Evolutionary conservation across 2,329 filamentous ascomycete genomes (phyloP).

Genomic region (Microdochium bolleyi): DNA sequence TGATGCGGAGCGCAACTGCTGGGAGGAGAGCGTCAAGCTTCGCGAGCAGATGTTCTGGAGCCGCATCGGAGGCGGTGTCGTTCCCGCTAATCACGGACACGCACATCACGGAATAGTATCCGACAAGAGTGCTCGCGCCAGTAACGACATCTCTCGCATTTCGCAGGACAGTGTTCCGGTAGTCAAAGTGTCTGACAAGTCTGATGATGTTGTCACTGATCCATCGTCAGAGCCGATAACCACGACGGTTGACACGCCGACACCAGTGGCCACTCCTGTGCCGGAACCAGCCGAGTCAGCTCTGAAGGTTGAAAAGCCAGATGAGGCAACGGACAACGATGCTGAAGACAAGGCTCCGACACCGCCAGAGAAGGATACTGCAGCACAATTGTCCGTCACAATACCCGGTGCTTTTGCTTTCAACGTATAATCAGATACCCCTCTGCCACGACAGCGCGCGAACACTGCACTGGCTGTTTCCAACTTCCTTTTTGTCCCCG

Average conservation of each 20-base stretch:
- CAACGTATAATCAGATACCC: neutral
- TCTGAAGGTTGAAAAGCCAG: too few relatives aligned
- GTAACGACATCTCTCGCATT: slow-evolving; percentile 19
- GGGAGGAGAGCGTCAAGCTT: slow-evolving; percentile 88
- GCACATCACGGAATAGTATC: slow-evolving; percentile 9
- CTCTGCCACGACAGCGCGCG: neutral
- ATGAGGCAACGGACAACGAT: too few relatives aligned
- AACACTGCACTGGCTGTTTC: neutral
- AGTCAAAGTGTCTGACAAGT: neutral
- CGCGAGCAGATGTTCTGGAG: slow-evolving; percentile 98
- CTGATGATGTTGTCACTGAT: too few relatives aligned
- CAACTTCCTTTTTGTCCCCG: neutral
- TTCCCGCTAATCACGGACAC: slow-evolving; percentile 47
- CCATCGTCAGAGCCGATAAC: too few relatives aligned
- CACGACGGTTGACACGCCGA: too few relatives aligned
- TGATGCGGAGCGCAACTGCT: slow-evolving; percentile 78
- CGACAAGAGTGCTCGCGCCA: slow-evolving; percentile 24
- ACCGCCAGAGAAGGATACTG: neutral
- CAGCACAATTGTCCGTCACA: slow-evolving; percentile 1
- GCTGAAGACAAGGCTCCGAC: neutral
- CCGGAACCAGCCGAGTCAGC: neutral
- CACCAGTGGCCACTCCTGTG: too few relatives aligned
- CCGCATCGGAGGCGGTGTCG: slow-evolving; percentile 81
- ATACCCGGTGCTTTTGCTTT: slow-evolving; percentile 3
- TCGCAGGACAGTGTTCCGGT: slow-evolving; percentile 2